Evolutionary conservation across 371 early-diverging fungal species (phyloP), one percentile per base, ranked within the genome.

Genomic region (Ordospora colligata): DNA sequence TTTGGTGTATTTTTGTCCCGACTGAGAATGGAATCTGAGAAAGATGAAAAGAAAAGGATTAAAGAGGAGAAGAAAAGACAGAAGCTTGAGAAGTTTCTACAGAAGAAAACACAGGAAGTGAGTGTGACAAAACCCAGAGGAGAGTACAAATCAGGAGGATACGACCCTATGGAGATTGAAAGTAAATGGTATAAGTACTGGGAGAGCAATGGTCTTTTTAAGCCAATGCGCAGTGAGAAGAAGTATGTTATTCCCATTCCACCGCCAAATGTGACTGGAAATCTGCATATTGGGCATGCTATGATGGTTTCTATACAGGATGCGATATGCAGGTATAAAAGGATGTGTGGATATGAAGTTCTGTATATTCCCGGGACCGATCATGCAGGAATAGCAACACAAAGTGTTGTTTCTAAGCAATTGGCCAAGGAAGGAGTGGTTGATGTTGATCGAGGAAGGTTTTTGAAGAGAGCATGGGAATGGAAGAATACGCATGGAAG

Each of bases 211-310:
- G 91, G 90, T 17, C 91, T 87, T 83, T 96, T 97, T 82, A 87
- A 90, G 82, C 96, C 99, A 25, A 87, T 89, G 76, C 82, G 90
- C 75, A 86, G 87, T 4, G 82, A 85, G 63, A 91, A 90, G 58
- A 87, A 90, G 19, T 99, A 91, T 85, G 90, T 92, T 32, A 89
- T 99, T 75, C 88, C 92, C 22, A 90, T 93, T 6, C 99, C 97
- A 3, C 99, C 99, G 77, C 99, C 99, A 25, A 99, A 99, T 84
- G 92, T 99, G 42, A 99, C 99, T 43, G 99, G 99, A 69, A 88
- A 89, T 47, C 90, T 99, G 54, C 97, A 99, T 82, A 77, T 95
- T 78, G 99, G 99, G 44, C 99, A 99, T 83, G 95, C 93, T 2
- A 87, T 97, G 83, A 95, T 94, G 78, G 89, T 90, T 58, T 85